These are phyloP conservation scores for Salinomyces thailandicus DNA, from an alignment of 2,329 filamentous ascomycete genomes.

Conservation along the genomic window DNA sequence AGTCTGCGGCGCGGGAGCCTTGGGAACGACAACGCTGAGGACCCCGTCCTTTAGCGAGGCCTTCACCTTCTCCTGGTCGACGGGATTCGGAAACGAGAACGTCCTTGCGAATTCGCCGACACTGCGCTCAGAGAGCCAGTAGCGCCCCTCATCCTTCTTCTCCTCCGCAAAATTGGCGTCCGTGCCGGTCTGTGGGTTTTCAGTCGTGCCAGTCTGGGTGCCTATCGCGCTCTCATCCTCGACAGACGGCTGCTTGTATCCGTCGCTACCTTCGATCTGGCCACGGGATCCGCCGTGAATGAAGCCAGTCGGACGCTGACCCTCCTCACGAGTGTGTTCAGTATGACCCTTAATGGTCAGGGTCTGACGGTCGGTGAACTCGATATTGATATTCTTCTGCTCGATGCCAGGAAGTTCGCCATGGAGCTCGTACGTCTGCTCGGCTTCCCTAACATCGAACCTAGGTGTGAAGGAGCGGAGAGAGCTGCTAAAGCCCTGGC, in stretches of 20 bases:
- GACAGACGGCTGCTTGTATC: conserved; percentile 50
- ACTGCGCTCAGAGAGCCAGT: conserved; percentile 56
- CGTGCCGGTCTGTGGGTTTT: conserved; percentile 7
- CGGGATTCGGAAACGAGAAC: conserved; percentile 48
- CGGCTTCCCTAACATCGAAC: conserved; percentile 67
- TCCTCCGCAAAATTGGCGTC: conserved; percentile 3
- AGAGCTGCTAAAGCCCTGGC: conserved; percentile 9
- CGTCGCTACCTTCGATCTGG: conserved; percentile 14
- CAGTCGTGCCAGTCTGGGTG: conserved; percentile 8
- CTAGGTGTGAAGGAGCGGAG: conserved; percentile 58
- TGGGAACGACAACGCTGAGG: conserved; percentile 47
- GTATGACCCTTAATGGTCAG: conserved; percentile 59
- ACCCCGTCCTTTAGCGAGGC: conserved; percentile 52
- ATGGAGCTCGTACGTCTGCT: conserved; percentile 61
- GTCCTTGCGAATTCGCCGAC: conserved; percentile 50
- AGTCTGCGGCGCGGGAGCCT: conserved; percentile 37
- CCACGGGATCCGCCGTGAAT: conserved; percentile 33
- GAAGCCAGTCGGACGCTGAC: conserved; percentile 40
- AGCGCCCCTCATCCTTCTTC: conserved; percentile 43
- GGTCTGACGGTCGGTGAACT: conserved; percentile 68
- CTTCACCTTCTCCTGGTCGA: conserved; percentile 52
- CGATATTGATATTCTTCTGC: conserved; percentile 64
- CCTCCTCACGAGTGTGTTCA: conserved; percentile 53
- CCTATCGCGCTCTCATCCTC: conserved; percentile 50
- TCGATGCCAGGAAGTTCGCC: conserved; percentile 68